Conservation (phyloP, 2,329 filamentous ascomycete genomes). For the Lachnellula occidentalis region DNA sequence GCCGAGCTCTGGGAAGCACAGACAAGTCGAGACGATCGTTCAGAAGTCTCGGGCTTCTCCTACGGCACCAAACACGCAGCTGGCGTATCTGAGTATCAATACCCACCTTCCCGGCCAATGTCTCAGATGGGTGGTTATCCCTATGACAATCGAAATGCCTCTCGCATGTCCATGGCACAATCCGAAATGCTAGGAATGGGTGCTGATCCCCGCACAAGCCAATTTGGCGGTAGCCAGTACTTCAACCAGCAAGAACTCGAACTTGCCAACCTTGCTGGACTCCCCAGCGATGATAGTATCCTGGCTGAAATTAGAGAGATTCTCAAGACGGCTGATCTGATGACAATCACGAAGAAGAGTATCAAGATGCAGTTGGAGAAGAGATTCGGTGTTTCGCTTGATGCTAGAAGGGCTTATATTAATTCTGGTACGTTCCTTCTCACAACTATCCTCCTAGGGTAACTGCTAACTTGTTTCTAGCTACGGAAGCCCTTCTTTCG, state of each 20-base stretch:
- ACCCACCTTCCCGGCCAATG: slow-evolving; percentile 47
- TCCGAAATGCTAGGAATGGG: slow-evolving; percentile 53
- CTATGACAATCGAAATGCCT: slow-evolving; percentile 35
- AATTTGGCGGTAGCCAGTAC: slow-evolving; percentile 41
- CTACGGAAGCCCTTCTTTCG: slow-evolving; percentile 73
- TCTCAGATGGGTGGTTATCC: slow-evolving; percentile 31
- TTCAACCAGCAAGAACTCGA: slow-evolving; percentile 62
- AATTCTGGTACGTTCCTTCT: slow-evolving; percentile 66
- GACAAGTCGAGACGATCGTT: slow-evolving; percentile 67
- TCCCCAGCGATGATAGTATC: slow-evolving; percentile 85
- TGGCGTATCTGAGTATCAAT: slow-evolving; percentile 63
- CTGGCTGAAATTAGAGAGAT: slow-evolving; percentile 94
- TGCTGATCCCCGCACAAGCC: slow-evolving; percentile 37
- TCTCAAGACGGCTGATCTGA: slow-evolving; percentile 82
- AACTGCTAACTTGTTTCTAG: slow-evolving; percentile 38
- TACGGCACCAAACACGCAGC: slow-evolving; percentile 78
- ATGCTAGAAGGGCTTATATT: slow-evolving; percentile 88
- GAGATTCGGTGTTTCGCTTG: slow-evolving; percentile 80
- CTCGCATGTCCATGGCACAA: slow-evolving; percentile 74
- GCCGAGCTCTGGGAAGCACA: slow-evolving; percentile 95
- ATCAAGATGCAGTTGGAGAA: slow-evolving; percentile 91
- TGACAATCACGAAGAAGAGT: slow-evolving; percentile 98
- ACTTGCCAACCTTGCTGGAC: slow-evolving; percentile 62
- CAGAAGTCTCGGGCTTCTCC: slow-evolving; percentile 87
- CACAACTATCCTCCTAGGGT: not conserved